Evolutionary conservation across 129 eudicot genomes (phyloP), one percentile per base, ranked within the genome.

Genomic region (Glebionis coronaria): DNA sequence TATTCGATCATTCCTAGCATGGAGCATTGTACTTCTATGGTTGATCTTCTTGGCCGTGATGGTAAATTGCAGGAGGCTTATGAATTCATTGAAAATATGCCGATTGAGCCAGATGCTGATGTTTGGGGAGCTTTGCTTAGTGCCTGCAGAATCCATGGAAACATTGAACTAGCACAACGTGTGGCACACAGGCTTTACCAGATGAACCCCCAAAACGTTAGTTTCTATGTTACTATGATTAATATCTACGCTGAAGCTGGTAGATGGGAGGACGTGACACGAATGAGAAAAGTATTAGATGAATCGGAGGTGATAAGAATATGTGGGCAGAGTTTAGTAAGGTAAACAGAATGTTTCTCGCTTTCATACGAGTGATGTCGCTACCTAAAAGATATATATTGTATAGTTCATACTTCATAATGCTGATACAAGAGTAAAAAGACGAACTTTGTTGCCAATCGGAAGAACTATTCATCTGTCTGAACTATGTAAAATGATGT

Each of bases 41-140:
- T 83, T 69, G 88, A 80, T 80, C 88, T 80, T 45, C 82, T 80
- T 52, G 88, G 76, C 4, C 74, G 76, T 65, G 69, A 76, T 9
- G 88, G 88, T 12, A 63, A 65, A 62, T 58, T 83, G 62, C 6
- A 29, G 25, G 82, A 76, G 70, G 85, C 88, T n/a, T 80, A 65
- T 40, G 82, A 80, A 46, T 76, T 80, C 20, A 83, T 80, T 54
- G 27, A 64, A 61, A 79, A 63, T 42, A 83, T 83, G 85, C 69
- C 80, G 15, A 69, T 65, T 20, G 61, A 78, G 66, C 78, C 85
- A 16, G 72, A 73, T 69, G 75, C 16, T 27, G 78, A 63, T 69
- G 82, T 73, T 76, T 80, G 84, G 82, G 82, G 81, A 70, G 80
- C 83, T 56, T 56, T 82, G 67, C 87, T 78, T 70, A 70, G 80